These are phyloP conservation scores for Mycena filopes DNA, from an alignment of 768 basidiomycete species.

Conservation along the genomic window DNA sequence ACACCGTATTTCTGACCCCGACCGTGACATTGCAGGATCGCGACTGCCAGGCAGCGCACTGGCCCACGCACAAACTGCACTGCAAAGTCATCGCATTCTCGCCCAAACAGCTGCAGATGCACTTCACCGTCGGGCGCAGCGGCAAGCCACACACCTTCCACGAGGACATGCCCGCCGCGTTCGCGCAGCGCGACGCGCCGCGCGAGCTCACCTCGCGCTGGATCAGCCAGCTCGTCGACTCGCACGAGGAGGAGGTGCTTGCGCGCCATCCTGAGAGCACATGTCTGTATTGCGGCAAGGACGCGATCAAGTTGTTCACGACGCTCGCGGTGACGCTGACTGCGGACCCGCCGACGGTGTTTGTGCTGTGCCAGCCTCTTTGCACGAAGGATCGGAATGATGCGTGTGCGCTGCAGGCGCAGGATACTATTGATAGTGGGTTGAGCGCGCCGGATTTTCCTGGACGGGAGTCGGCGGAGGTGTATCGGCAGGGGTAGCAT, in stretches of 20 bases:
- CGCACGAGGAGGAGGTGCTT: conserved; percentile 14
- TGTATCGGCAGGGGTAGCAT: no score
- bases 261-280: conserved; percentile 7
- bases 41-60: conserved; percentile 18
- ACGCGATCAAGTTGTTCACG: conserved; percentile 10
- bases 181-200: conserved; percentile 19
- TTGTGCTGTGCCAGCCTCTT: conserved; percentile 5
- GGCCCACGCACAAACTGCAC: conserved; percentile 13
- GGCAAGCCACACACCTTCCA: neutral
- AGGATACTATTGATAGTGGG: conserved; percentile 9
- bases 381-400: conserved; percentile 13
- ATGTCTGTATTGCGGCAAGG: conserved; percentile 13
- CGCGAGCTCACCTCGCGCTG: conserved; percentile 26
- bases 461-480: neutral
- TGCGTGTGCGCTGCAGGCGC: conserved; percentile 13
- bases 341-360: conserved; percentile 4
- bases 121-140: conserved; percentile 8
- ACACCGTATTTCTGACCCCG: neutral
- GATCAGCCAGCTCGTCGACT: conserved; percentile 18
- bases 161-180: conserved; percentile 9
- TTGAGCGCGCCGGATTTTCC: conserved; percentile 5
- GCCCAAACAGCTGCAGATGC: conserved; percentile 16
- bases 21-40: conserved; percentile 9
- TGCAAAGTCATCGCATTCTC: conserved; percentile 10
- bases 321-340: conserved; percentile 7